These are phyloP conservation scores for Ogataea polymorpha DNA, from an alignment of 805 yeast species.

Conservation along the genomic window DNA sequence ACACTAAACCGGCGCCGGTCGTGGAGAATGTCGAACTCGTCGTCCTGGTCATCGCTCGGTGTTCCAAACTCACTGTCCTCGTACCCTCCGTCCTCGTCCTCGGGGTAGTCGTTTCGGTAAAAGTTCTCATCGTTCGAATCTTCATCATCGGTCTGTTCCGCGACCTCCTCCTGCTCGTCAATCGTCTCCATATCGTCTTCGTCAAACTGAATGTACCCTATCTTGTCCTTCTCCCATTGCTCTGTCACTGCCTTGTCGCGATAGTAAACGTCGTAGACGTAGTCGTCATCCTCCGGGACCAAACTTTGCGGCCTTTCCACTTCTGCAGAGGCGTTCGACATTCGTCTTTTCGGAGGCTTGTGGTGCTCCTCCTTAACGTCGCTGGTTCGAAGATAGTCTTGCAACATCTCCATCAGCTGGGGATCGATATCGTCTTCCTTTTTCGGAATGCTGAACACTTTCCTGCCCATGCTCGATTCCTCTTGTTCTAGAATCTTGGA, in stretches of 20 bases:
- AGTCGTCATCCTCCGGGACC: slow-evolving; percentile 42
- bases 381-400: slow-evolving; percentile 49
- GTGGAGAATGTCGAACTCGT: slow-evolving; percentile 34
- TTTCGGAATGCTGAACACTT: slow-evolving; percentile 25
- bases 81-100: slow-evolving; percentile 74
- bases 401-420: slow-evolving; percentile 73
- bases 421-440: slow-evolving; percentile 42
- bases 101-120: slow-evolving; percentile 92
- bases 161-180: slow-evolving; percentile 39
- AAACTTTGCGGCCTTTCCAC: slow-evolving; percentile 11
- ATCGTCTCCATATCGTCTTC: slow-evolving; percentile 44
- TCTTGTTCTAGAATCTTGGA: slow-evolving; percentile 21
- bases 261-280: slow-evolving; percentile 88
- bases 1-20: slow-evolving; percentile 31
- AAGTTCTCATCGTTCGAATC: slow-evolving; percentile 91
- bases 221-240: slow-evolving; percentile 36
- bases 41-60: slow-evolving; percentile 39
- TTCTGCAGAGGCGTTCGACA: slow-evolving; percentile 25
- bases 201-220: slow-evolving; percentile 53
- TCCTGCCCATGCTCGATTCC: slow-evolving; percentile 12
- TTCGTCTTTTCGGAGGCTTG: slow-evolving; percentile 30
- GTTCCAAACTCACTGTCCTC: slow-evolving; percentile 30
- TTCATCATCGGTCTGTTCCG: slow-evolving; percentile 57
- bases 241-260: slow-evolving; percentile 51
- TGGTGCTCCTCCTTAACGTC: slow-evolving; percentile 18